phyloP scores from a whole-genome alignment of 2,329 filamentous ascomycete genomes.

The Tricladium varicosporioides region DNA sequence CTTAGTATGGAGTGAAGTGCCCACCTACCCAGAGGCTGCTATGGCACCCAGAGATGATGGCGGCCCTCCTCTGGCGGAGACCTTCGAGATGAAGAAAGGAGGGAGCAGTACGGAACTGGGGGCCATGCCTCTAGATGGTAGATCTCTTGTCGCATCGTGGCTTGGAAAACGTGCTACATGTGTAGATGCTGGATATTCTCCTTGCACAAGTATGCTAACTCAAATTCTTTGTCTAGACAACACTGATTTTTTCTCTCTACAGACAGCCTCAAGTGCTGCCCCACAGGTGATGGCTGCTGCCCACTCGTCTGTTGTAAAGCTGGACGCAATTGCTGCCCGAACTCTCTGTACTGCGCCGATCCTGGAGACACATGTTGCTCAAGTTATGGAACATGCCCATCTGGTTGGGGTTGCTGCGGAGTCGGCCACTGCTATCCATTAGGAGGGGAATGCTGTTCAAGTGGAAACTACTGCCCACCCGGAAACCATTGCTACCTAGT shows the following conservation, averaged over 20 bases:
- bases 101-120: slow-evolving; percentile 3
- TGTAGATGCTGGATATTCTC: slow-evolving; percentile 6
- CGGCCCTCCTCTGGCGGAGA: neutral
- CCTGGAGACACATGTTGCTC: slow-evolving; percentile 14
- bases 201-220: slow-evolving; percentile 8
- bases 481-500: slow-evolving; percentile 14
- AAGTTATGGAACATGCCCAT: slow-evolving; percentile 9
- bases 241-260: neutral
- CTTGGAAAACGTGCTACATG: slow-evolving; percentile 10
- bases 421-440: slow-evolving; percentile 6
- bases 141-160: slow-evolving; percentile 14
- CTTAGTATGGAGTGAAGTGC: neutral
- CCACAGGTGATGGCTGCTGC: slow-evolving; percentile 13
- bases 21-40: neutral
- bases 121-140: slow-evolving; percentile 10
- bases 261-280: slow-evolving; percentile 11
- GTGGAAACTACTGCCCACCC: slow-evolving; percentile 10
- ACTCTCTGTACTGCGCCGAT: slow-evolving; percentile 8
- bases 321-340: slow-evolving; percentile 10
- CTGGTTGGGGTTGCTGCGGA: slow-evolving; percentile 14
- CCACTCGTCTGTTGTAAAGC: slow-evolving; percentile 11
- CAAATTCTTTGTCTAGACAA: neutral
- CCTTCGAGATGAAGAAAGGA: slow-evolving; percentile 2
- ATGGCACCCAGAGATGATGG: neutral
- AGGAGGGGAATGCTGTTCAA: slow-evolving; percentile 12